Evolutionary conservation across 108 stramenopile species (phyloP), one percentile per base, ranked within the genome.

Genomic region (Pinguiococcus pyrenoidosus): DNA sequence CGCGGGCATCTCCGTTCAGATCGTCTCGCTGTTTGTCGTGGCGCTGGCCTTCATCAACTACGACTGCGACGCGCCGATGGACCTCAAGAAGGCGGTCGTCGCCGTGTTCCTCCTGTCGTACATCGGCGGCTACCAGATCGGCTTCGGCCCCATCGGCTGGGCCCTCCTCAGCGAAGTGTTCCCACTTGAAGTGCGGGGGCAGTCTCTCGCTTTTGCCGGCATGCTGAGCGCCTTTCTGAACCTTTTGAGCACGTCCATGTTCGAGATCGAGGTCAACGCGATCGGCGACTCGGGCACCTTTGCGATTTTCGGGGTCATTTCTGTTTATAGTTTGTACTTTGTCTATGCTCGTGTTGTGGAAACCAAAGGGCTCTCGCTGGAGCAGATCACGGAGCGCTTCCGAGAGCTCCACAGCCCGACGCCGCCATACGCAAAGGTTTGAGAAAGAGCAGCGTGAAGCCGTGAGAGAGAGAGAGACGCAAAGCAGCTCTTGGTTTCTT

Each of bases 1-100:
- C 20, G 37, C 53, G n/a, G 79, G 79, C 17, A 65, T 62, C 38
- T 7, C 37, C 2, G 35, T 76, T 27, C 78, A 78, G 77, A 25
- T 80, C 4, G 29, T 72, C 1, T 66, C 70, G n/a, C n/a, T n/a
- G n/a, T n/a, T n/a, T 2, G 34, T 53, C 1, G 49, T 80, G 7
- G 29, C 74, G n/a, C 2, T 68, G 13, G 29, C 70, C 9, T 78
- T 76, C 55, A 29, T 47, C 28, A 41, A 14, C 12, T 48, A 66
- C 8, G 27, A 51, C 28, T 53, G 42, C n/a, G n/a, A n/a, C n/a
- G n/a, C n/a, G n/a, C n/a, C n/a, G n/a, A n/a, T n/a, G n/a, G n/a
- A n/a, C n/a, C n/a, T 32, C 3, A 56, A 64, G 36, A 67, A 67
- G 56, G 33, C 10, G 2, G 30, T 30, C 30, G 44, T 69, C 3